Conservation (phyloP, 192 early-diverging fungal genomes). For the Coemansia sp. region DNA sequence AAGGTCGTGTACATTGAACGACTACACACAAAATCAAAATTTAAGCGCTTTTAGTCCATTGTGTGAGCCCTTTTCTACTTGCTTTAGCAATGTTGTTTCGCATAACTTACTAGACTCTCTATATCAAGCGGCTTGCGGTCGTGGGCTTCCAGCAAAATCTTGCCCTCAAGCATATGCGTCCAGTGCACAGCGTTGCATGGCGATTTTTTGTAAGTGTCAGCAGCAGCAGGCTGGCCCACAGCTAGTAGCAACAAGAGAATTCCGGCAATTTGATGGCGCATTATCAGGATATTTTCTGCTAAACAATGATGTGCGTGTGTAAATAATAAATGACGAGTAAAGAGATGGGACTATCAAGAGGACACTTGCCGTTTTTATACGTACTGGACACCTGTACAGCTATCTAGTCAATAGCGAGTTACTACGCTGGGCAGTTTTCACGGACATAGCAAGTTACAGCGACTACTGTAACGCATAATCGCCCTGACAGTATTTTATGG, state of each 20-base stretch:
- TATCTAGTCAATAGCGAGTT: not conserved
- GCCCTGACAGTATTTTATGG: not conserved
- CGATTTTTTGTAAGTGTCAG: constrained; percentile 41
- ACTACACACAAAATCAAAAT: constrained; percentile 9
- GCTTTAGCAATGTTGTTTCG: constrained; percentile 5
- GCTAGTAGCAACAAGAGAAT: not conserved
- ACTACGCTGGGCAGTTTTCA: not conserved
- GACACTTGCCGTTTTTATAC: not conserved
- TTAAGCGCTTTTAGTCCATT: not conserved
- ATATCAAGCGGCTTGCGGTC: constrained; percentile 41
- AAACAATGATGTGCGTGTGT: not conserved
- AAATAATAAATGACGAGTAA: not conserved
- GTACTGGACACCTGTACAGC: no score
- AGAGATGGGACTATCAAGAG: not conserved
- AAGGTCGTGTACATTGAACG: constrained; percentile 34
- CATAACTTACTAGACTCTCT: constrained; percentile 27
- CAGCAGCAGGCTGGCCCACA: not conserved
- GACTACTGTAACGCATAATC: not conserved
- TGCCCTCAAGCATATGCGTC: constrained; percentile 47
- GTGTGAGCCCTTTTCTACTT: not conserved
- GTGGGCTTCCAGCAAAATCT: constrained; percentile 34
- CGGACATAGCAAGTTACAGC: not conserved
- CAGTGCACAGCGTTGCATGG: constrained; percentile 49
- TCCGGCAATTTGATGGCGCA: not conserved
- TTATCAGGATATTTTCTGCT: not conserved